Conservation (phyloP, 148 eudicot species). For the Rhododendron molle region DNA sequence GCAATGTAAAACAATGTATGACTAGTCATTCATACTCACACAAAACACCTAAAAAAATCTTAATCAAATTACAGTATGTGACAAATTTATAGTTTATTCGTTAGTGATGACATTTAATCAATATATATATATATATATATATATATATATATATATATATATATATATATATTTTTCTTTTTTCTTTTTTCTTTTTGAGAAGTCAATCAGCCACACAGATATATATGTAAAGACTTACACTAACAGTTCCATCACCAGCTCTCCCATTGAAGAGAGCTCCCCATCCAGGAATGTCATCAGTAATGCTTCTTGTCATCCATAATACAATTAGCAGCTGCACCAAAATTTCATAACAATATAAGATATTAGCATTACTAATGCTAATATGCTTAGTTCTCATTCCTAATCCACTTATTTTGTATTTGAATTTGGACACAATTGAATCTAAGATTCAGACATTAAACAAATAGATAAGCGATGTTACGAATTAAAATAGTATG, state of each 20-base stretch:
- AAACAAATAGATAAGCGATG: not conserved
- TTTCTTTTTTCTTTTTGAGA: too few species aligned
- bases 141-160: too few species aligned
- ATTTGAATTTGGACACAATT: not conserved
- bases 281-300: constrained; percentile 92
- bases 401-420: too few species aligned
- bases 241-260: constrained; percentile 90
- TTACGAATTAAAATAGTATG: not conserved
- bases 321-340: constrained; percentile 54
- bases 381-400: too few species aligned
- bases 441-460: not conserved
- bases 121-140: too few species aligned
- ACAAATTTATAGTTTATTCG: not conserved
- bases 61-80: not conserved
- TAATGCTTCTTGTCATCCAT: constrained; percentile 96
- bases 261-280: constrained; percentile 69
- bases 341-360: not conserved
- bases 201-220: not conserved
- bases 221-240: constrained; percentile 42
- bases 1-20: not conserved
- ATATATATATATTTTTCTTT: too few species aligned
- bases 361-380: too few species aligned
- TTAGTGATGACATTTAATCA: too few species aligned
- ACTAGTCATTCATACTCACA: not conserved
- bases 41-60: not conserved